These are phyloP conservation scores for Irpex sp. DNA, from an alignment of 1,284 basidiomycete genomes.

Conservation along the genomic window DNA sequence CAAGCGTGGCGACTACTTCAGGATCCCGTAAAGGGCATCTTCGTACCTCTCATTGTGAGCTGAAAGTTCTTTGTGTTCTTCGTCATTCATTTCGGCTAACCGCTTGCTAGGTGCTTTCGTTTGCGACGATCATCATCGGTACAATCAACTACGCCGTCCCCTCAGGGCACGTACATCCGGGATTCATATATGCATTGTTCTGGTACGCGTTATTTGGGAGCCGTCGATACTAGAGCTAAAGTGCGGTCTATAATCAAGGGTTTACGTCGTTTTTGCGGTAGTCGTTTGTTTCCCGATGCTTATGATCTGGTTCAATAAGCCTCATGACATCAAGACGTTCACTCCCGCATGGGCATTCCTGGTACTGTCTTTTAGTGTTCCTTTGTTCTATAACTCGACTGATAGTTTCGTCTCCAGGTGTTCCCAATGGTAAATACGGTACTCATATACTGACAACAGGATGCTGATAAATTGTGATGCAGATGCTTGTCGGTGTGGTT, in stretches of 20 bases:
- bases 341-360: conserved; percentile 48
- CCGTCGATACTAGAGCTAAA: neutral
- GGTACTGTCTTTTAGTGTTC: conserved; percentile 23
- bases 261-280: conserved; percentile 39
- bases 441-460: neutral
- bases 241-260: conserved; percentile 24
- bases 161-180: conserved; percentile 29
- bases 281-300: conserved; percentile 45
- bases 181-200: conserved; percentile 38
- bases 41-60: conserved; percentile 42
- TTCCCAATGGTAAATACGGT: conserved; percentile 38
- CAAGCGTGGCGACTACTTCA: conserved; percentile 39
- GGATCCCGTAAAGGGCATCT: conserved; percentile 43
- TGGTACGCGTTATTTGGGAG: conserved; percentile 30
- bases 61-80: neutral
- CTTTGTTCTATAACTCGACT: neutral
- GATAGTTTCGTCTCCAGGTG: conserved; percentile 25
- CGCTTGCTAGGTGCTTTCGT: conserved; percentile 37
- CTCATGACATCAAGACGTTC: conserved; percentile 41
- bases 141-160: conserved; percentile 44
- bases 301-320: conserved; percentile 48
- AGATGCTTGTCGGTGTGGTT: conserved; percentile 50
- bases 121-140: conserved; percentile 49
- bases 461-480: conserved; percentile 6
- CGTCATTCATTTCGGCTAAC: neutral